A percentile compares a stretch with the other conserved stretches of the same genome.
phyloP scores from a whole-genome alignment of 73 alveolate species.

The Stentor roeselii region DNA sequence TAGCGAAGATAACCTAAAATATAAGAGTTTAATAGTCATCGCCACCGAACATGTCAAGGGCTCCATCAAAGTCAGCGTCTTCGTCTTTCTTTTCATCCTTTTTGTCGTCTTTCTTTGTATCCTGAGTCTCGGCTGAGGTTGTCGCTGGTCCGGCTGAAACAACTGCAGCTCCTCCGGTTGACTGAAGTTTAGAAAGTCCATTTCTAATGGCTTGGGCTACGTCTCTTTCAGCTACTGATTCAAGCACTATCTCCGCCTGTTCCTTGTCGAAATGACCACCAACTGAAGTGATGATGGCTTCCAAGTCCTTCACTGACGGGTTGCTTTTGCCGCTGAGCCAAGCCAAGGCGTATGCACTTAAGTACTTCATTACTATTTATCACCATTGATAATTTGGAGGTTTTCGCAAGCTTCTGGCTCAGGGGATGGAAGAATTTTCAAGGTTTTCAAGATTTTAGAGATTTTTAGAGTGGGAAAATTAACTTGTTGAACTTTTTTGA shows the following conservation, averaged over 20 bases:
- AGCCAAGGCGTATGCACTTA: conserved; percentile 23
- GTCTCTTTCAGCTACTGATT: conserved; percentile 15
- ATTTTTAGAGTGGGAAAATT: no score
- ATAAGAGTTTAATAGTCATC: conserved; percentile 13
- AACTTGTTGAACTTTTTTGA: no score
- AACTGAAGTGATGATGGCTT: neutral
- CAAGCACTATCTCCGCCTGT: neutral
- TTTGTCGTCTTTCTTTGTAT: neutral
- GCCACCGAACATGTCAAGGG: conserved; percentile 20
- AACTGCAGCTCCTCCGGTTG: neutral
- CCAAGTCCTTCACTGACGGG: neutral
- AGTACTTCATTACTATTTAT: conserved; percentile 23
- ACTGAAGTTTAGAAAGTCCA: conserved; percentile 12
- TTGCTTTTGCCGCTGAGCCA: conserved; percentile 23
- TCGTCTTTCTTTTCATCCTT: conserved; percentile 17
- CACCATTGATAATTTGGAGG: neutral
- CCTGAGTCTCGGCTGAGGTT: conserved; percentile 3
- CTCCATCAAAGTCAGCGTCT: conserved; percentile 22
- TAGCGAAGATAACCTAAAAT: neutral
- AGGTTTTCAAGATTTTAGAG: neutral
- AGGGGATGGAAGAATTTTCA: neutral
- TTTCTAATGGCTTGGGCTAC: neutral
- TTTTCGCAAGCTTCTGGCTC: neutral
- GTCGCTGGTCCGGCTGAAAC: conserved; percentile 1
- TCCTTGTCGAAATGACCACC: conserved; percentile 16